Evolutionary conservation across 768 basidiomycete species (phyloP).

Genomic region (Tremella mesenterica): DNA sequence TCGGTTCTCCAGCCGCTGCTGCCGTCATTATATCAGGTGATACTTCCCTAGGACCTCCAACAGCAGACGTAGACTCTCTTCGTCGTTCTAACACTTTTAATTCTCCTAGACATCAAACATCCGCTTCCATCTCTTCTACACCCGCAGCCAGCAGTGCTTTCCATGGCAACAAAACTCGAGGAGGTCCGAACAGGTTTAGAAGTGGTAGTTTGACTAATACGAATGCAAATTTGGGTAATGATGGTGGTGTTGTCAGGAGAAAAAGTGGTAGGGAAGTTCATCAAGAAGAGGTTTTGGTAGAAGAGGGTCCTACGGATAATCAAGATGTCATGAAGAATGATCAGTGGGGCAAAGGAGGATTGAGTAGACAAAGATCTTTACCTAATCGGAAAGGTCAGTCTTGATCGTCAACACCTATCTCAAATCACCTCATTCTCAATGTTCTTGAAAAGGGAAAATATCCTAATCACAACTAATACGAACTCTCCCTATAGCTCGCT

Average conservation of each 20-base stretch:
- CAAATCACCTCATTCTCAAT: no score
- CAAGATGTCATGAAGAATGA: constrained; percentile 15
- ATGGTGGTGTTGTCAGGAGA: constrained; percentile 14
- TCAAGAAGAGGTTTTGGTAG: constrained; percentile 19
- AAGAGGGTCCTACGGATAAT: no score
- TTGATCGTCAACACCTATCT: no score
- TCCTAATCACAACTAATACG: no score
- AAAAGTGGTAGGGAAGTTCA: constrained; percentile 21
- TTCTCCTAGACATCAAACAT: constrained; percentile 21
- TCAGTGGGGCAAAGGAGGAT: constrained; percentile 7
- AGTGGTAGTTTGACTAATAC: constrained; percentile 26
- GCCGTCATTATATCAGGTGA: constrained; percentile 3
- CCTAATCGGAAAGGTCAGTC: constrained; percentile 30
- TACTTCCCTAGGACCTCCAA: constrained; percentile 15
- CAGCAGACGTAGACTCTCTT: constrained; percentile 28
- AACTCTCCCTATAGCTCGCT: no score
- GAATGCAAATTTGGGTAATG: constrained; percentile 1
- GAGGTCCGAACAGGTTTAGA: constrained; percentile 19
- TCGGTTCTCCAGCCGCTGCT: constrained; percentile 11
- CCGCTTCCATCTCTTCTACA: constrained; percentile 28
- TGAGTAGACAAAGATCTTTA: constrained; percentile 35
- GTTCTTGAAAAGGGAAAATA: no score
- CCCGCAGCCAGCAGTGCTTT: constrained; percentile 27
- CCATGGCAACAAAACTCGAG: constrained; percentile 13
- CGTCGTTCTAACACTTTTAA: constrained; percentile 29